A percentile compares a stretch with the other conserved stretches of the same genome.
Conservation (phyloP, 148 eudicot species). For the Cornus suecica region DNA sequence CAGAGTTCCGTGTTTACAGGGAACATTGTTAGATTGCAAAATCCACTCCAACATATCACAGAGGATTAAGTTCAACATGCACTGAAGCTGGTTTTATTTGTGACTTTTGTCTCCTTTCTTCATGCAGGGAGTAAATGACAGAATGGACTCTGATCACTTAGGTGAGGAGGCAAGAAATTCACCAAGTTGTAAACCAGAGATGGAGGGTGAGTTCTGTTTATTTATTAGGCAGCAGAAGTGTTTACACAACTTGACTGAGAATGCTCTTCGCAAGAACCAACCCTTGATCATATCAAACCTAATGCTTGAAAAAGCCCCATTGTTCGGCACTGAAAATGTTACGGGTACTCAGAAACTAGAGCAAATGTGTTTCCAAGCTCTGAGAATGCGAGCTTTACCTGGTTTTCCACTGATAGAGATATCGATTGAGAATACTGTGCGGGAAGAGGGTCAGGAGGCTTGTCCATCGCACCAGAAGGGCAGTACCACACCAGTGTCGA, state of each 20-base stretch:
- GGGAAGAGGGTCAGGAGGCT: slow-evolving; percentile 47
- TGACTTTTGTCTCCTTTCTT: background rate
- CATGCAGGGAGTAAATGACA: slow-evolving; percentile 71
- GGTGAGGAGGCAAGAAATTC: slow-evolving; percentile 31
- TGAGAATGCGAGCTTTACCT: slow-evolving; percentile 57
- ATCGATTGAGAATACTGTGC: slow-evolving; percentile 32
- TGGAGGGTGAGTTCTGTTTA: slow-evolving; percentile 37
- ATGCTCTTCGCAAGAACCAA: slow-evolving; percentile 72
- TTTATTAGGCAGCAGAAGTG: slow-evolving; percentile 58
- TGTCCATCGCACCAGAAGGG: slow-evolving; percentile 42
- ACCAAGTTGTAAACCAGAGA: slow-evolving; percentile 36
- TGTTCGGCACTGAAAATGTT: slow-evolving; percentile 43
- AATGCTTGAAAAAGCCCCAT: slow-evolving; percentile 57
- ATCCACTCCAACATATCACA: background rate
- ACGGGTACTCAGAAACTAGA: slow-evolving; percentile 55
- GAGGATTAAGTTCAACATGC: background rate
- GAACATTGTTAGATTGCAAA: background rate
- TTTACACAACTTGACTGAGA: slow-evolving; percentile 66
- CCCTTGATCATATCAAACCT: slow-evolving; percentile 70
- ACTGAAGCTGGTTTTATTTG: slow-evolving; percentile 2
- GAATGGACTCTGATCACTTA: slow-evolving; percentile 31
- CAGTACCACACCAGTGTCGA: slow-evolving; percentile 20
- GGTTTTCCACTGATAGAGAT: slow-evolving; percentile 44
- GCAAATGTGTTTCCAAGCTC: slow-evolving; percentile 65
- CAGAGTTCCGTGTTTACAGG: background rate